Percentiles rank a stretch among this genome's conserved stretches.
phyloP scores from a whole-genome alignment of 768 basidiomycete species.

The Mycena haematopus region DNA sequence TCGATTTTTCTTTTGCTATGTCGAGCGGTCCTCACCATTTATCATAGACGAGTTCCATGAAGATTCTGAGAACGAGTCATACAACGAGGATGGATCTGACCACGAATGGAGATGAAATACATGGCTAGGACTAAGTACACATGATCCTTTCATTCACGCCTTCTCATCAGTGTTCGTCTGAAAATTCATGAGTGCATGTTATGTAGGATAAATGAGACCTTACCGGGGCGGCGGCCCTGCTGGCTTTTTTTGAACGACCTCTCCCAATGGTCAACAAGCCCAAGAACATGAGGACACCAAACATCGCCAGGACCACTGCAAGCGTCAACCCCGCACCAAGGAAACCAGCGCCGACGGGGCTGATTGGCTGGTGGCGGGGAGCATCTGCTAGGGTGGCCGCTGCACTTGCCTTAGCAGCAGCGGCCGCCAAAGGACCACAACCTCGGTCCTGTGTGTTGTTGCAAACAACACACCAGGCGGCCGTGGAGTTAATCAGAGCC shows the following conservation, averaged over 20 bases:
- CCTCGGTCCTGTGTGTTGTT: constrained; percentile 62
- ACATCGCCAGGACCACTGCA: constrained; percentile 45
- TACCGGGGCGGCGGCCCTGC: constrained; percentile 2
- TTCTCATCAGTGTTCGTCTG: constrained; percentile 15
- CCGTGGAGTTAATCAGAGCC: constrained; percentile 55
- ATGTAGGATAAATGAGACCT: not conserved
- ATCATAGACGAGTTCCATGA: constrained; percentile 56
- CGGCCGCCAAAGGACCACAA: constrained; percentile 55
- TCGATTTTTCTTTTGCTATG: constrained; percentile 12
- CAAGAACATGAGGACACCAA: constrained; percentile 47
- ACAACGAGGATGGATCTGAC: constrained; percentile 26
- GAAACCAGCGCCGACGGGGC: constrained; percentile 69
- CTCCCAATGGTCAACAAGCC: constrained; percentile 44
- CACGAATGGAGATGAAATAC: constrained; percentile 27
- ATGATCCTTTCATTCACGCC: constrained; percentile 7
- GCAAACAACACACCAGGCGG: constrained; percentile 66
- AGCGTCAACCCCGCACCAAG: constrained; percentile 65
- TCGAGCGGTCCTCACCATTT: not conserved
- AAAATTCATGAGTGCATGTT: not conserved
- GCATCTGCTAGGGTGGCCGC: constrained; percentile 32
- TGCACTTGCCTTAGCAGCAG: constrained; percentile 35
- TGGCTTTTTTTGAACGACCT: constrained; percentile 16
- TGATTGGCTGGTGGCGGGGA: constrained; percentile 44
- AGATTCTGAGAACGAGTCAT: constrained; percentile 24
- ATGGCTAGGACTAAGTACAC: constrained; percentile 3